Percentiles rank a stretch among this genome's conserved stretches.
Evolutionary conservation across 2,329 filamentous ascomycete genomes (phyloP).

Genomic region (Acrodontium crateriforme): DNA sequence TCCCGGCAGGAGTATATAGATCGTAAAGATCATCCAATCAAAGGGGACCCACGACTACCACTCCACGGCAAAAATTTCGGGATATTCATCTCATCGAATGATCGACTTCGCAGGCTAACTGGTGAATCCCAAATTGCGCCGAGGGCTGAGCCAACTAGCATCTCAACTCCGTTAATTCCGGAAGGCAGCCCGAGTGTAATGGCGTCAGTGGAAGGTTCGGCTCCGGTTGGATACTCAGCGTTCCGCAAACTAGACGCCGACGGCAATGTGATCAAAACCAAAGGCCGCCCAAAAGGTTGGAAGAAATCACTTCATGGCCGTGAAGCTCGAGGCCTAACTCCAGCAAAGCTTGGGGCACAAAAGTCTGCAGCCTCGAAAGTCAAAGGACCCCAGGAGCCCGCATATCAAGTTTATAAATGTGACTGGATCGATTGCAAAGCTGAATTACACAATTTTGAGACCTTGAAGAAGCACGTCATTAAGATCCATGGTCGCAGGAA

Average conservation of each 20-base stretch:
- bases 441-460: constrained; percentile 48
- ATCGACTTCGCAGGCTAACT: not conserved
- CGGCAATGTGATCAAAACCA: constrained; percentile 27
- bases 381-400: constrained; percentile 10
- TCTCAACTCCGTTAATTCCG: not conserved
- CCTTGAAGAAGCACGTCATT: constrained; percentile 43
- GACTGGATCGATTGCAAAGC: constrained; percentile 43
- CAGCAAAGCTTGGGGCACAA: constrained; percentile 6
- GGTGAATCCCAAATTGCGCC: not conserved
- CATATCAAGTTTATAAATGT: constrained; percentile 40
- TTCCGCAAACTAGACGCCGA: constrained; percentile 24
- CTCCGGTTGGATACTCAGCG: constrained; percentile 27
- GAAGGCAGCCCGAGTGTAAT: not conserved
- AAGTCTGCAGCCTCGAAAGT: not conserved
- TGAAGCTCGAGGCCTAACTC: constrained; percentile 16
- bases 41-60: not conserved
- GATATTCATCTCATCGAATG: not conserved
- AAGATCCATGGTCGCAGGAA: constrained; percentile 38
- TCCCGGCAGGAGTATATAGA: no score
- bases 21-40: not conserved
- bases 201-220: constrained; percentile 1
- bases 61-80: not conserved
- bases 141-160: not conserved
- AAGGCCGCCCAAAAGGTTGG: constrained; percentile 37
- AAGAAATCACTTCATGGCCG: constrained; percentile 33